These are phyloP conservation scores for Schizosaccharomyces pombe DNA, from an alignment of 805 yeast species.

Conservation along the genomic window DNA sequence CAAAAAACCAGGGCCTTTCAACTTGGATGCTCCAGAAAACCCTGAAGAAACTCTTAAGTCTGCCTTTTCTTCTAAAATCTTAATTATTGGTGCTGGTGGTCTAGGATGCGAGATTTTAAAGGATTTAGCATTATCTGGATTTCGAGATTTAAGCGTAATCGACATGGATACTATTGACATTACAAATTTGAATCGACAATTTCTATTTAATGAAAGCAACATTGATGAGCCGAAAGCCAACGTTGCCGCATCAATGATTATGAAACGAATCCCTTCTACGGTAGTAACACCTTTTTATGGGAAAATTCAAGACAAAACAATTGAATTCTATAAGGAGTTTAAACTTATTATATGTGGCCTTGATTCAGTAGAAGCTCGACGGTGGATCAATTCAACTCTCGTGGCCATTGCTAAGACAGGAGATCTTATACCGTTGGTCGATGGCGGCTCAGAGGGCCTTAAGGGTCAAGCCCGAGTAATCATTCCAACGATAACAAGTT, in stretches of 20 bases:
- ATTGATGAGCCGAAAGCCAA: slow-evolving; percentile 69
- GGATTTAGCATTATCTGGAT: slow-evolving; percentile 53
- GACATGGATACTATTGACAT: slow-evolving; percentile 89
- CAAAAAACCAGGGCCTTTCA: no score
- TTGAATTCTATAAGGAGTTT: slow-evolving; percentile 42
- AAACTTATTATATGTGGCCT: slow-evolving; percentile 62
- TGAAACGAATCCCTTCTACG: background rate
- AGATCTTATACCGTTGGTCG: slow-evolving; percentile 45
- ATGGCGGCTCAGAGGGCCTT: slow-evolving; percentile 84
- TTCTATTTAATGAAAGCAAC: slow-evolving; percentile 68
- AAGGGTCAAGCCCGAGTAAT: slow-evolving; percentile 77
- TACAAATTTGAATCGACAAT: slow-evolving; percentile 80
- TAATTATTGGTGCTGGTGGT: slow-evolving; percentile 90
- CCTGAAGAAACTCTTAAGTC: background rate
- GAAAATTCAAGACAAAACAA: slow-evolving; percentile 39
- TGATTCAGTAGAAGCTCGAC: slow-evolving; percentile 69
- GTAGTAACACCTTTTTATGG: slow-evolving; percentile 21
- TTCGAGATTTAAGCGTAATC: slow-evolving; percentile 67
- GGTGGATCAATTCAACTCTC: slow-evolving; percentile 63
- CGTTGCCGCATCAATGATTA: slow-evolving; percentile 13
- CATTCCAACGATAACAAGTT: slow-evolving; percentile 61
- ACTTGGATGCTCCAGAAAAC: no score
- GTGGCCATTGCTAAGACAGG: slow-evolving; percentile 36
- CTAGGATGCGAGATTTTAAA: slow-evolving; percentile 82
- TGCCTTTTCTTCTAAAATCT: slow-evolving; percentile 19